Evolutionary conservation across 73 alveolate species (phyloP).

Genomic region (Paramecium primaurelia): DNA sequence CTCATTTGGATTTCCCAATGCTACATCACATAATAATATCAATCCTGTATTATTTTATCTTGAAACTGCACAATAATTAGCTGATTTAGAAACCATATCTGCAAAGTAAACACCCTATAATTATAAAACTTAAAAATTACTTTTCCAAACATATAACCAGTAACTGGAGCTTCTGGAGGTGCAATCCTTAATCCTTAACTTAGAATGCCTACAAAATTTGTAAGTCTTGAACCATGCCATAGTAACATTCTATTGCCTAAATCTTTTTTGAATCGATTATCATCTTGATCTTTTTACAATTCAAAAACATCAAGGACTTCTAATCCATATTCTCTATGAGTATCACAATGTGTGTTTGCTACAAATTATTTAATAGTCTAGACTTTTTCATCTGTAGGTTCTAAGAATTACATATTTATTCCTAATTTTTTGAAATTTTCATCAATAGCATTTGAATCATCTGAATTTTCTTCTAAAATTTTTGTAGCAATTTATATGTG

Average conservation of each 20-base stretch:
- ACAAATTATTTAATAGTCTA: constrained; percentile 66
- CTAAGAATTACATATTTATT: constrained; percentile 68
- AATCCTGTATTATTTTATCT: constrained; percentile 82
- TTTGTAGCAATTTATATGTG: constrained; percentile 77
- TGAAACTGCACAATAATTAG: constrained; percentile 80
- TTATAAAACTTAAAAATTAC: background rate
- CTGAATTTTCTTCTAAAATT: constrained; percentile 63
- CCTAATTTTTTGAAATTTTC: constrained; percentile 72
- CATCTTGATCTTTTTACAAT: constrained; percentile 79
- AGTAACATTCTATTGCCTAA: constrained; percentile 79
- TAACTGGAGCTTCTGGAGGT: constrained; percentile 94
- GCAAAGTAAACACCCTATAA: constrained; percentile 96
- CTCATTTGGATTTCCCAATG: constrained; percentile 89
- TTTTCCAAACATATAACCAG: constrained; percentile 96
- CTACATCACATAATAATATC: constrained; percentile 96
- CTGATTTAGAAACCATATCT: constrained; percentile 93
- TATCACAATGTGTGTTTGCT: constrained; percentile 71
- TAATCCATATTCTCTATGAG: constrained; percentile 59
- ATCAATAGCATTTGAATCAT: constrained; percentile 61
- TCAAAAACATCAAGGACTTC: constrained; percentile 71
- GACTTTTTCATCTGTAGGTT: constrained; percentile 54
- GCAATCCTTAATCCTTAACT: constrained; percentile 97
- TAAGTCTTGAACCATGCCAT: constrained; percentile 96
- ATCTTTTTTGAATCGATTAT: constrained; percentile 64
- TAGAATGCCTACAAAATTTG: constrained; percentile 95